Base-by-base conservation (phyloP, 352 stramenopile species). In the Aphanomyces stellatus region DNA sequence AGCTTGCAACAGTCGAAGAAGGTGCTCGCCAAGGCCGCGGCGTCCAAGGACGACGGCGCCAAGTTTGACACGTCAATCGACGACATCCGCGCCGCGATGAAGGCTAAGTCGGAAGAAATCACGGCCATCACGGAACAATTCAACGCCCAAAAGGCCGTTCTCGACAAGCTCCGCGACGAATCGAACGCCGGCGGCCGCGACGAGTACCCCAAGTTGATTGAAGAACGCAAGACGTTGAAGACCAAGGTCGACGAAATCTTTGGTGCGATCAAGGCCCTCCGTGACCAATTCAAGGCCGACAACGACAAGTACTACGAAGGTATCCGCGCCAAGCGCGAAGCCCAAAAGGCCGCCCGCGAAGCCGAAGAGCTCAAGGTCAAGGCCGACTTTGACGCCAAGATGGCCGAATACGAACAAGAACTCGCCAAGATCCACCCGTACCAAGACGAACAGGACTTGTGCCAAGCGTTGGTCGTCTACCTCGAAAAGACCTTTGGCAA, bases 371-470 rank as follows among this genome's bases (percentile, higher is more conserved):
- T 89, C 30, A 73, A 62, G 30, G 85, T 88, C 66, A 74, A 74
- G 30, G 77, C 82, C 43, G 83, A 97, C 67, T 95, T 96, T 65
- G 93, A 97, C 51, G 90, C 93, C 71, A 98, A 98, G 77, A 87
- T 98, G 69, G 87, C 96, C n/a, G 82, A 97, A 67, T 98, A 98
- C 75, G 93, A 98, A 72, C 90, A 96, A 71, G 95, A 98, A 72
- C 91, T 98, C 76, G 76, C 89, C 64, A 97, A 98, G 79, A 97
- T 98, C 74, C 93, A 96, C 76, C 93, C 93, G 34, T 98, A 97
- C 76, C 93, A 98, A 78, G 91, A 98, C 70, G 93, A 99, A 72
- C 95, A 98, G 81, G 89, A 95, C 71, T 79, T 99, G 7, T 98
- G 93, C 69, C 93, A 98, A 66, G 96, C 93, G 49, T 80, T 99